Base-by-base conservation (phyloP, 805 yeast species). In the Clavispora santaluciae region DNA sequence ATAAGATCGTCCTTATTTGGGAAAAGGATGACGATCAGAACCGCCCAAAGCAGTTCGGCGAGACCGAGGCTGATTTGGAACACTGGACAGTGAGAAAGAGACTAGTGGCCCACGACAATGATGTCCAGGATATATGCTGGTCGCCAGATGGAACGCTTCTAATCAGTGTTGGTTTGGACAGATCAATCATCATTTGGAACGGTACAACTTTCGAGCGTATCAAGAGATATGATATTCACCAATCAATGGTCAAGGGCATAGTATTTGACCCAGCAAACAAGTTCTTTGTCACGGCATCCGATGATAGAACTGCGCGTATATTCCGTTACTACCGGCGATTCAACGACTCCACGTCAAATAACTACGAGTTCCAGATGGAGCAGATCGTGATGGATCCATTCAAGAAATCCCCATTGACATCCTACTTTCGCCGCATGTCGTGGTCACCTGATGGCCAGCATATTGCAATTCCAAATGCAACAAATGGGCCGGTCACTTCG, bases 251-350 rank as follows among this genome's bases (percentile, higher is more conserved):
- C 21, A 93, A 93, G 62, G 98, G 99, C 42, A 86, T 93, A 10
- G 91, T 91, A 1, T 93, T 93, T 62, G 99, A 93, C 59, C 99
- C 99, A 0, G 99, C 99, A 3, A 89, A 89, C 61, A 93, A 93
- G 64, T 93, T 88, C 61, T 93, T 93, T 67, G 97, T 96, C 6
- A 91, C 99, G 0, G 90, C 95, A 17, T 86, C 96, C 1, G 99
- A 93, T 63, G 99, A 93, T 63, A 73, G 99, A 55, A 84, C 96
- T 0, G 81, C 91, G 36, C 75, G 95, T 43, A 79, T 93, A 21
- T 86, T 91, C 58, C 72, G 97, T 42, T 93, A 90, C 60, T 88
- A 88, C 51, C 79, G 81, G 43, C 68, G 68, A 47, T 41, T 59
- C 31, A 74, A 80, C 10, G 52, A 46, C 10, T 77, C 84, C 5